Conservation (phyloP, 2,329 filamentous ascomycete genomes). For the Monilinia vaccinii-corymbosi region DNA sequence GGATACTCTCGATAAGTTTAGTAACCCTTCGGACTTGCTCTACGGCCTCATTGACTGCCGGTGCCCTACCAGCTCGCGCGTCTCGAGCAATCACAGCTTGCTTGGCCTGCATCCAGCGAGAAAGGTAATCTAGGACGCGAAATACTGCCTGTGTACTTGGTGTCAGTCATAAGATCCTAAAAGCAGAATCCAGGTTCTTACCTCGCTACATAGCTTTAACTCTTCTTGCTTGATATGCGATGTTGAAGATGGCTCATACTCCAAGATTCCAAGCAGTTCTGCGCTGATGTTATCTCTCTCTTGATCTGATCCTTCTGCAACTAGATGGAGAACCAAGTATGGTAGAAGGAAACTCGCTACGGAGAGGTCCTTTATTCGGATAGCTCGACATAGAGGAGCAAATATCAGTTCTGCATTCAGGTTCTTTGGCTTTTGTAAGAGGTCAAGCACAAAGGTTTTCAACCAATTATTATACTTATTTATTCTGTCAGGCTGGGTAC, state of each 20-base stretch:
- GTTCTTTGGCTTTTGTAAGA: conserved; percentile 70
- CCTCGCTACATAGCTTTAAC: conserved; percentile 79
- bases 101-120: conserved; percentile 75
- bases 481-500: conserved; percentile 48
- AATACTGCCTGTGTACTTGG: conserved; percentile 62
- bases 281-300: conserved; percentile 57
- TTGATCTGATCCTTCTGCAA: conserved; percentile 59
- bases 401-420: conserved; percentile 70
- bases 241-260: conserved; percentile 42
- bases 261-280: conserved; percentile 69
- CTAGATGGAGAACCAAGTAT: conserved; percentile 74
- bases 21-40: conserved; percentile 55
- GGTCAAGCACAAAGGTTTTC: conserved; percentile 67
- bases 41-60: conserved; percentile 34
- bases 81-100: conserved; percentile 9
- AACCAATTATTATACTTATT: conserved; percentile 83
- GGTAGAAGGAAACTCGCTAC: conserved; percentile 85
- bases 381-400: conserved; percentile 68
- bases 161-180: conserved; percentile 19
- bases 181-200: conserved; percentile 33
- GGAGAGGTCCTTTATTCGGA: conserved; percentile 75
- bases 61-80: not conserved
- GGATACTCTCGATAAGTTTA: conserved; percentile 58
- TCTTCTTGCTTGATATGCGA: conserved; percentile 60
- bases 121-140: conserved; percentile 81